Evolutionary conservation across 2,329 filamentous ascomycete genomes (phyloP), one percentile per base, ranked within the genome.

Genomic region (Fusarium avenaceum): DNA sequence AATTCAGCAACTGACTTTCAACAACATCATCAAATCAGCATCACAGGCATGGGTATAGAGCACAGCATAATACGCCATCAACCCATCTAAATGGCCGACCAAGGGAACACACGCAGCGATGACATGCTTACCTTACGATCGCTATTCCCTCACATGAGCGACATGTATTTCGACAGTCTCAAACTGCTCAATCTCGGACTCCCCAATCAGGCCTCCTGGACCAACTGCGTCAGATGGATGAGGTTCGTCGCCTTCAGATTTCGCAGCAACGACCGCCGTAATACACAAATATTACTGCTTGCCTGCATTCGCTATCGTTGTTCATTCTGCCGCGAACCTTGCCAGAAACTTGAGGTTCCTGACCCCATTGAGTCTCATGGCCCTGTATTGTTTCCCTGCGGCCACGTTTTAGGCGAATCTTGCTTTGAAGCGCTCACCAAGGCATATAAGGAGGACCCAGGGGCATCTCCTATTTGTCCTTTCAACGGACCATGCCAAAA

Each of bases 271-370:
- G 8, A 6, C 3, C 8, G 4, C 3, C 8, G 17, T 22, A 10
- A 33, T 6, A 3, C 3, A 24, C n/a, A 22, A 4, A 15, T 2
- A 17, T 4, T 54, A 39, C 60, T 61, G 22, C 51, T 55, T 4
- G 47, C 49, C 3, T 72, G 70, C 42, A 53, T 71, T 47, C 62
- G 71, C n/a, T 46, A 58, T 2, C 57, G 50, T 43, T 73, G 71
- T 39, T 61, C 48, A 19, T 28, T 42, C 4, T 73, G 71, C 50
- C 51, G 53, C n/a, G 19, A 11, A 6, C 53, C 63, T 9, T 73
- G 71, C 28, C 50, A 71, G 17, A 28, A 64, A 3, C 7, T 17
- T 14, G 13, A 4, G 10, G 44, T 43, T 6, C 40, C 17, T 3
- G 17, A 9, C 3, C 8, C 4, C 3, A 13, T 62, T 17, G 3